A percentile compares a stretch with the other conserved stretches of the same genome.
phyloP scores from a whole-genome alignment of 305 asterid genomes.

The Striga hermonthica region DNA sequence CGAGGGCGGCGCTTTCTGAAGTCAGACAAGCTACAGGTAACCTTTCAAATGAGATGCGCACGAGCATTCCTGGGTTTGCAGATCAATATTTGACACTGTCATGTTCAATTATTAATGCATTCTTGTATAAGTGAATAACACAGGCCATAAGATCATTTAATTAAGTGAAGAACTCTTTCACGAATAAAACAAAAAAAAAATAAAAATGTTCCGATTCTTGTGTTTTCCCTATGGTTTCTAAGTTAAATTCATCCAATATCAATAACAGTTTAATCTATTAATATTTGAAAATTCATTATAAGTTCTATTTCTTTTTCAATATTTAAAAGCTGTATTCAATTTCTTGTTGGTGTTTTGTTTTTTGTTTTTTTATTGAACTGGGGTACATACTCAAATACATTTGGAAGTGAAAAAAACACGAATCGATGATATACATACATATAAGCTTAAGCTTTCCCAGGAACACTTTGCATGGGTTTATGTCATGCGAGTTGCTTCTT shows the following conservation, averaged over 20 bases:
- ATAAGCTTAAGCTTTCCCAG: background rate
- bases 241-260: constrained; percentile 7
- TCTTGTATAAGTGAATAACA: too few species aligned
- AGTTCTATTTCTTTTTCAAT: background rate
- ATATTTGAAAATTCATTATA: background rate
- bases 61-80: background rate
- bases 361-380: background rate
- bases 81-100: background rate
- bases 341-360: constrained; percentile 4
- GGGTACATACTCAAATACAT: background rate
- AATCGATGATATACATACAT: background rate
- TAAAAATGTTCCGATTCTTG: too few species aligned
- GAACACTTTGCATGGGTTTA: background rate
- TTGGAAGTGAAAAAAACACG: background rate
- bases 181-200: too few species aligned
- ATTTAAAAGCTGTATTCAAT: background rate
- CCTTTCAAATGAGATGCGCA: constrained; percentile 13
- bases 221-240: background rate
- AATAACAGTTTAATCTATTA: background rate
- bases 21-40: constrained; percentile 87
- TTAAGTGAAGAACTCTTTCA: background rate
- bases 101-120: background rate
- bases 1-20: constrained; percentile 87
- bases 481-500: background rate
- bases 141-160: background rate